Base-by-base conservation (phyloP, 2,329 filamentous ascomycete species). In the Fusarium floridanum region DNA sequence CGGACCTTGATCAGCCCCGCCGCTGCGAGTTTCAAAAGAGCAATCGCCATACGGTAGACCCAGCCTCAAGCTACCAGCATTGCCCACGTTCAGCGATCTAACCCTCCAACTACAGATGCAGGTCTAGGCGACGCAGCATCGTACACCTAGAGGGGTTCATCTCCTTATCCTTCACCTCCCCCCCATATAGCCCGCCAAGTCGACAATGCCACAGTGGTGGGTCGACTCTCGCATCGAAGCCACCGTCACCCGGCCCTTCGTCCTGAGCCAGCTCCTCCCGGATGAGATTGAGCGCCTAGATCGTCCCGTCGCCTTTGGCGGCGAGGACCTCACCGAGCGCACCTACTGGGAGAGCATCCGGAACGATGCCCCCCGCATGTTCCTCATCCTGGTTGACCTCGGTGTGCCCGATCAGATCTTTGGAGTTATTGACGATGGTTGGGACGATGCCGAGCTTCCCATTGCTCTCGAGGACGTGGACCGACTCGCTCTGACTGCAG, bases 281-380 rank as follows among this genome's bases (percentile, higher is more conserved):
- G 87, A 90, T 70, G 92, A 93, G 81, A 86, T 90, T 74, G 85
- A 88, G 65, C 89, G 89, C 64, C 84, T 95, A 56, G 88, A 92
- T 77, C 85, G 85, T 45, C 90, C 90, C 10, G 84, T 94, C 56
- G 89, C 86, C 14, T 94, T 94, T 80, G 92, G 92, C 34, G 77
- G 73, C 55, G 91, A 91, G 76, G 90, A 90, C 65, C 82, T 90
- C 66, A 94, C 92, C 5, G 91, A 94, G 80, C 89, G 92, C 72
- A 94, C 92, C 1, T 95, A 95, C 80, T 91, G 93, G 85, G 92
- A 95, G 79, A 94, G 93, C 91, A 94, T 95, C 67, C 84, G 93
- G 56, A 85, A 89, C 65, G 92, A 91, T 76, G 91, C 92, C 8
- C 91, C 91, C 78, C 88, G 91, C 56, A 85, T 95, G 43, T 95